Evolutionary conservation across 2,329 filamentous ascomycete species (phyloP).

Genomic region (Colletotrichum phormii): DNA sequence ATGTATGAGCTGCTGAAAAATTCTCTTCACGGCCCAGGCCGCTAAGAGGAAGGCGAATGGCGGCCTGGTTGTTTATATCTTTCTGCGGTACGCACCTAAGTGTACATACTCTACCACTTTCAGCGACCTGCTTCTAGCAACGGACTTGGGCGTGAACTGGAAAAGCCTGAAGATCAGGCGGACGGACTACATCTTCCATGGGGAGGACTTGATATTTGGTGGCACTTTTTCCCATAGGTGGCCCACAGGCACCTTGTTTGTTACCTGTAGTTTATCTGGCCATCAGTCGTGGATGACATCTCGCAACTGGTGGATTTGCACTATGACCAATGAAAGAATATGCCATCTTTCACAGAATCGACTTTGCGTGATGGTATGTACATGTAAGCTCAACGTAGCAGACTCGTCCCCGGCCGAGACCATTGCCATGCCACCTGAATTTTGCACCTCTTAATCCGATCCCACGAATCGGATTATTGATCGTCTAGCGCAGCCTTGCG

Average conservation of each 20-base stretch:
- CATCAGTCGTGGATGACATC: background rate
- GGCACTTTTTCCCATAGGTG: background rate
- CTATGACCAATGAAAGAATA: background rate
- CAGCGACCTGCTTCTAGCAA: no score
- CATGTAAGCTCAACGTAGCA: background rate
- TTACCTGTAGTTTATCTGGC: background rate
- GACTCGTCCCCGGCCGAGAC: background rate
- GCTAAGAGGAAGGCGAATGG: background rate
- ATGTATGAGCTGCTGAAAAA: conserved; percentile 32
- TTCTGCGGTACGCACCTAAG: no score
- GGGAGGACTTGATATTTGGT: no score
- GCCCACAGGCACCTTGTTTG: background rate
- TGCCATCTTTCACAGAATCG: rapidly evolving
- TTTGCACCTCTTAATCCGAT: background rate
- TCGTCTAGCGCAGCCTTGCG: background rate
- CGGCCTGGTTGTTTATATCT: no score
- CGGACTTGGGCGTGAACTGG: no score
- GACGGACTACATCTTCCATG: no score
- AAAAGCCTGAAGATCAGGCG: no score
- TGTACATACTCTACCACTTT: no score
- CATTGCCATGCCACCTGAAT: background rate
- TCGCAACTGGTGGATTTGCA: background rate
- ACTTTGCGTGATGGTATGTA: background rate
- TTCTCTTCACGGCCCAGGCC: conserved; percentile 22
- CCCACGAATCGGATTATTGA: no score